A percentile compares a stretch with the other conserved stretches of the same genome.
phyloP scores from a whole-genome alignment of 129 eudicot genomes.

The Tanacetum coccineum region DNA sequence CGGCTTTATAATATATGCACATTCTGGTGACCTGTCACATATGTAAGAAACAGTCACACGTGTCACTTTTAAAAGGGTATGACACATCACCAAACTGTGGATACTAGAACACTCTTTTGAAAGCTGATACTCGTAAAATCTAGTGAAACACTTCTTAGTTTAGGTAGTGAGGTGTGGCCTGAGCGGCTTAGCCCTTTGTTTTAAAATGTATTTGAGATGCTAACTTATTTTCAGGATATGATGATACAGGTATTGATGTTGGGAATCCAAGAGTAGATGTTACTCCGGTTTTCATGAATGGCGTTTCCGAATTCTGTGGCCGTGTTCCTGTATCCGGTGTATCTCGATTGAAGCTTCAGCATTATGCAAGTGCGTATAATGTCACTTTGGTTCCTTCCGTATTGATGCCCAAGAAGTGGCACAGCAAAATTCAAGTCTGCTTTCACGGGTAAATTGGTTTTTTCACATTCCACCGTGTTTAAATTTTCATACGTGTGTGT shows the following conservation, averaged over 20 bases:
- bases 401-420: constrained; percentile 56
- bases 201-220: constrained; percentile 15
- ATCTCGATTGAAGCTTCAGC: constrained; percentile 60
- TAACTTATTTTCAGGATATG: constrained; percentile 4
- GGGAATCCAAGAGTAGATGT: constrained; percentile 43
- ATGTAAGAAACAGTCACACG: too few species aligned
- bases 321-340: constrained; percentile 58
- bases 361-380: constrained; percentile 55
- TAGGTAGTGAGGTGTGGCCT: too few species aligned
- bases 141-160: too few species aligned
- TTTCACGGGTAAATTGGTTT: constrained; percentile 48
- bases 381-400: constrained; percentile 65
- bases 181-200: too few species aligned
- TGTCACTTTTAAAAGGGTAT: too few species aligned
- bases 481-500: background rate
- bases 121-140: too few species aligned
- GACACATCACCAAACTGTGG: too few species aligned
- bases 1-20: too few species aligned
- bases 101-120: too few species aligned
- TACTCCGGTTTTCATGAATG: constrained; percentile 27
- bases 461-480: too few species aligned
- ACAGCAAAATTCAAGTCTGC: constrained; percentile 65
- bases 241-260: constrained; percentile 45
- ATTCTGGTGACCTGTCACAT: too few species aligned
- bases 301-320: constrained; percentile 39